Base-by-base conservation (phyloP, 495 filamentous ascomycete genomes). In the Aspergillus coremiiformis region DNA sequence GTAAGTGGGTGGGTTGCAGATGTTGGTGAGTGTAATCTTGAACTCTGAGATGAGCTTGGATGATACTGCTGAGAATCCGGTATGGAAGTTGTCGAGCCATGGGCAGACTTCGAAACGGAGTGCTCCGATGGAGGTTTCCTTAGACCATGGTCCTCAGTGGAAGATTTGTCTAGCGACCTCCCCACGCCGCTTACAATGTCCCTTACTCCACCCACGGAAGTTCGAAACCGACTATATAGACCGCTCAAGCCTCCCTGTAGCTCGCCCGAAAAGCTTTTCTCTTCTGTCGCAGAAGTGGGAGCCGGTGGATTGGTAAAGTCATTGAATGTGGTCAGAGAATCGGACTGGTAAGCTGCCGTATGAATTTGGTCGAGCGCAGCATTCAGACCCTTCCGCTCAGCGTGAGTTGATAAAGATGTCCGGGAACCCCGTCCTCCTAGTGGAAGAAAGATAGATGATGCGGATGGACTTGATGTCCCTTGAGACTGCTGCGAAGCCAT, bases 361-460 rank as follows among this genome's bases (percentile, higher is more conserved):
- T 96, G 90, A 29, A 95, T 95, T 47, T 87, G 82, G 66, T 93
- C 87, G 29, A 96, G 79, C 12, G 85, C 76, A 49, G 87, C 78
- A 17, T 85, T 78, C 17, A 90, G 76, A 14, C 81, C 80, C 47
- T 87, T 85, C 61, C 78, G 83, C 63, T 90, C 86, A 48, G 84
- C 67, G 20, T 76, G 74, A 5, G 80, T 79, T 14, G 82, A 79
- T 12, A 82, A 53, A 17, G 88, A 91, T 29, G 75, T 70, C 15
- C 85, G 61, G 4, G 89, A 92, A 15, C 78, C 83, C 37, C 72
- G 74, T 41, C 67, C 66, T 17, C 70, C 69, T 15, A 73, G 67
- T 3, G 72, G 72, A 41, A 72, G 60, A 43, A 73, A 68, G 33
- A 68, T 62, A 6, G 74, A 67, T 37, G 74, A 76, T 33, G 64